These are phyloP conservation scores for Arthromyces matolae DNA, from an alignment of 768 basidiomycete species.

Conservation along the genomic window DNA sequence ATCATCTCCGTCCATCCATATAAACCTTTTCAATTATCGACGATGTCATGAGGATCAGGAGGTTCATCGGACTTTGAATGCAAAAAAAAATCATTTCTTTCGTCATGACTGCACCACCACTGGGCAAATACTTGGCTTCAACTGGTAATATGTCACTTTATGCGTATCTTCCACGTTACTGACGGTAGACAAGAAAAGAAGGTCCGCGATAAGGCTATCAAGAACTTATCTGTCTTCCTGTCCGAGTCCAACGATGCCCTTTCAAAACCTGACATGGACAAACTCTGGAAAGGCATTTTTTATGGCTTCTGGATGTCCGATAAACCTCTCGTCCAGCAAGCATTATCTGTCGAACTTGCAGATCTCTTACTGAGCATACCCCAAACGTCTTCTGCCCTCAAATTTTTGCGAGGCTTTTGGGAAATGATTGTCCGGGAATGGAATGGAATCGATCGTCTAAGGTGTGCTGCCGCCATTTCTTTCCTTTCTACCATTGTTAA, in stretches of 20 bases:
- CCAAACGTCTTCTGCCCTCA: conserved; percentile 52
- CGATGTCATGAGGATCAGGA: conserved; percentile 4
- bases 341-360: conserved; percentile 80
- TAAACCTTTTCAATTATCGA: conserved; percentile 3
- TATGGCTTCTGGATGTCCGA: conserved; percentile 99
- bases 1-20: background rate
- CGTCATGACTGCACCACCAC: conserved; percentile 47
- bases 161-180: conserved; percentile 13
- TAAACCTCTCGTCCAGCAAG: conserved; percentile 94
- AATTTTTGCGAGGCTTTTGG: conserved; percentile 91
- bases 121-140: conserved; percentile 90
- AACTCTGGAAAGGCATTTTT: conserved; percentile 97
- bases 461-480: conserved; percentile 46
- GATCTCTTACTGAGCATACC: conserved; percentile 73
- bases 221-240: conserved; percentile 73
- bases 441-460: conserved; percentile 85
- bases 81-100: conserved; percentile 12
- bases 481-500: background rate
- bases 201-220: conserved; percentile 87
- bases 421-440: conserved; percentile 86
- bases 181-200: conserved; percentile 67
- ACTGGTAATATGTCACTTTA: conserved; percentile 59
- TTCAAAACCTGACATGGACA: conserved; percentile 75
- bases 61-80: conserved; percentile 25
- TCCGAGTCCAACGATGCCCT: conserved; percentile 61